Evolutionary conservation across 352 stramenopile species (phyloP), one percentile per base, ranked within the genome.

Genomic region (Pythium aquatile): DNA sequence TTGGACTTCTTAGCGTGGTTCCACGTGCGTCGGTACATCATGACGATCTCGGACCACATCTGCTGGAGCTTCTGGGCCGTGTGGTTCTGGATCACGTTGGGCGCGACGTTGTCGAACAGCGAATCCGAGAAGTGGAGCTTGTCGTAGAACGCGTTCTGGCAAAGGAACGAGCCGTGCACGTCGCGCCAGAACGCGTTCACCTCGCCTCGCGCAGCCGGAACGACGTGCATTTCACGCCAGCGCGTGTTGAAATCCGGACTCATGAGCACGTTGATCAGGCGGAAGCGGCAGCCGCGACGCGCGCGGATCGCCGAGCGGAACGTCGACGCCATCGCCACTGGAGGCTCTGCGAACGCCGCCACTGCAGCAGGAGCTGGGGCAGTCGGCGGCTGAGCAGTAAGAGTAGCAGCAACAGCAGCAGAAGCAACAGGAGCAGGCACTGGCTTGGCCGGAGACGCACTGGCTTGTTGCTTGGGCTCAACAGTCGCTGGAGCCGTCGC

Each of bases 251-350:
- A 90, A 9, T 80, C 70, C 35, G 77, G 74, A 63, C 76, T 88
- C 28, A 88, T 63, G 40, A 90, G 65, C 44, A 86, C 76, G 55
- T 90, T 90, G 33, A 90, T 85, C 14, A 90, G 67, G 37, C 81
- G 81, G 66, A 90, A 90, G 54, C 79, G 79, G 48, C 81, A 90
- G 40, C 79, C 75, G 39, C 81, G 81, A 26, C 77, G 78, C 8
- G 77, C 59, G 20, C 78, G 76, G 14, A 69, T 61, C 32, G 52
- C 39, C 32, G 53, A 44, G 14, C 40, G 40, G 40, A 48, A 48
- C 8, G 40, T 48, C n/a, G 40, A 48, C 40, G 40, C 40, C 40
- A 2, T 48, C 40, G 3, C 24, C 24, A 10, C 20, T 17, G 24
- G 47, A 30, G 24, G 24, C 11, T 30, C 20, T 33, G 47, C 5